Evolutionary conservation across 2,329 filamentous ascomycete species (phyloP).

Genomic region (Penicillium sp.): DNA sequence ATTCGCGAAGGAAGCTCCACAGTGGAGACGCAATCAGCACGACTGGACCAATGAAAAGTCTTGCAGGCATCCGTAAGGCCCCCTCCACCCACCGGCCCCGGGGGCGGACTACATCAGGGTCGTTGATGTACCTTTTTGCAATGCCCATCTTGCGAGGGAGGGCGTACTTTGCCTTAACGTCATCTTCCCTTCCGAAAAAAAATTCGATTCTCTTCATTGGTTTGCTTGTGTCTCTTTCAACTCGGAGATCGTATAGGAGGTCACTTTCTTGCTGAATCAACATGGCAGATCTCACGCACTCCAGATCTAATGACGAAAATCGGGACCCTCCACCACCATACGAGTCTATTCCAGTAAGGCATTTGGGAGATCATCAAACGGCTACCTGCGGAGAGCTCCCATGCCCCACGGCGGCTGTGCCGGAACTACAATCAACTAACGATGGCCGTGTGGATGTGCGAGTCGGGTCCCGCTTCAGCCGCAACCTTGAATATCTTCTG

Average conservation of each 20-base stretch:
- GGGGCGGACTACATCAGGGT: too few relatives aligned
- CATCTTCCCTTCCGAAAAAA: too few relatives aligned
- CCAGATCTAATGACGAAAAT: background rate
- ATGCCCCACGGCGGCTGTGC: background rate
- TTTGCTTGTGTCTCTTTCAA: too few relatives aligned
- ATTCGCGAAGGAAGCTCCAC: background rate
- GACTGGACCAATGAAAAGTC: background rate
- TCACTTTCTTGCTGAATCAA: background rate
- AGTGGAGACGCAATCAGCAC: background rate
- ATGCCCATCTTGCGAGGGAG: too few relatives aligned
- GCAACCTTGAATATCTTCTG: background rate
- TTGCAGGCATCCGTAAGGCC: background rate
- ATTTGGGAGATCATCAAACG: background rate
- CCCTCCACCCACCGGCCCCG: too few relatives aligned
- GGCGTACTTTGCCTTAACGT: too few relatives aligned
- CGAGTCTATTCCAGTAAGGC: background rate
- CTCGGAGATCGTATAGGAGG: too few relatives aligned
- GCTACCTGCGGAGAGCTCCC: background rate
- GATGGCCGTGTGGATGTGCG: conserved; percentile 1
- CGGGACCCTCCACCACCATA: background rate
- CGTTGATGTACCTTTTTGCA: too few relatives aligned
- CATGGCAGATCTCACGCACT: background rate
- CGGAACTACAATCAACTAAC: background rate
- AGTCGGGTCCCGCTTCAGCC: conserved; percentile 1
- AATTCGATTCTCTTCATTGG: too few relatives aligned